phyloP scores from a whole-genome alignment of 2,329 filamentous ascomycete genomes.

The Ophiosphaerella korrae region DNA sequence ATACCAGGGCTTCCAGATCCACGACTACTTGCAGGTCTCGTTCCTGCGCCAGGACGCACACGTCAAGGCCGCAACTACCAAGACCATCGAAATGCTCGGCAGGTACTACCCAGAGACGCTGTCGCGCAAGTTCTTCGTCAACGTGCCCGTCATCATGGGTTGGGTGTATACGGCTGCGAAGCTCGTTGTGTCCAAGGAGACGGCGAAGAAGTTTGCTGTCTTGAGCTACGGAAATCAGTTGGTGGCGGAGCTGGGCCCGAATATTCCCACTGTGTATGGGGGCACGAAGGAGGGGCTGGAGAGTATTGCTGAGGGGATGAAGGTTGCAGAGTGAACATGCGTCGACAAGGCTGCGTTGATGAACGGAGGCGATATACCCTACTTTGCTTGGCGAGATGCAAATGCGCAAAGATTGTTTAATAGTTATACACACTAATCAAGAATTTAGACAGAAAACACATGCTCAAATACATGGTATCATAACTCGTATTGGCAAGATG shows the following conservation, averaged over 20 bases:
- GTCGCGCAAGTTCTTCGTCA: conserved; percentile 93
- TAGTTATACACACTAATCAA: conserved; percentile 3
- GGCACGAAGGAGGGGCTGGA: conserved; percentile 67
- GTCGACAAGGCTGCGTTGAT: neutral
- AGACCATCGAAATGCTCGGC: conserved; percentile 81
- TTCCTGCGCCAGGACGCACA: conserved; percentile 82
- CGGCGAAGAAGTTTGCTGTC: conserved; percentile 56
- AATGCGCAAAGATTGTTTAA: conserved; percentile 2
- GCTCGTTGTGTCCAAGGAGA: conserved; percentile 54
- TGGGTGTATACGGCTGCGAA: conserved; percentile 64
- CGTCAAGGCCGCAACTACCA: conserved; percentile 75
- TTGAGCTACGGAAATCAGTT: conserved; percentile 67
- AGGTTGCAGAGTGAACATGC: conserved; percentile 29
- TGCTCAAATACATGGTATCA: conserved; percentile 2
- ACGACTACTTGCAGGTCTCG: conserved; percentile 88
- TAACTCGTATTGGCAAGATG: conserved; percentile 2
- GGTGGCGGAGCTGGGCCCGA: conserved; percentile 66
- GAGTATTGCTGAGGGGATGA: conserved; percentile 50
- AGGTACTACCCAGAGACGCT: conserved; percentile 89
- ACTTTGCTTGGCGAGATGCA: conserved; percentile 14
- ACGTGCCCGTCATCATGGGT: conserved; percentile 88
- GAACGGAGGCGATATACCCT: conserved; percentile 2
- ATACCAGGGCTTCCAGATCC: conserved; percentile 89
- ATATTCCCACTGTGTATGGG: conserved; percentile 78
- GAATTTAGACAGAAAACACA: neutral